Conservation (phyloP, 345 rosid species). For the Acer saccharum region DNA sequence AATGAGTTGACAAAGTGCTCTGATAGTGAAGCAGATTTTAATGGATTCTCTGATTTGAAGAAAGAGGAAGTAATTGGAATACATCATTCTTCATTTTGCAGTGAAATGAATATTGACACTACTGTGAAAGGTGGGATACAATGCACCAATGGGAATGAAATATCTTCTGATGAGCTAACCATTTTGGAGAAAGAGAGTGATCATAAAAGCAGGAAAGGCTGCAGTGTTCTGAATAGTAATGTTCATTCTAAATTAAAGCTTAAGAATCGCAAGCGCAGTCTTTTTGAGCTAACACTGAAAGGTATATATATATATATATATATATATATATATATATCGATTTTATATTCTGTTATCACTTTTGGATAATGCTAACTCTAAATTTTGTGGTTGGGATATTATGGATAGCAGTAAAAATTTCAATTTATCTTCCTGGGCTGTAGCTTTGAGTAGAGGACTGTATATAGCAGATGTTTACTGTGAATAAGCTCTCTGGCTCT, state of each 20-base stretch:
- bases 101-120: conserved; percentile 19
- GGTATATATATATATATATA: conserved; percentile 40
- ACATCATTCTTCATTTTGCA: conserved; percentile 12
- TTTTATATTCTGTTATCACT: conserved; percentile 8
- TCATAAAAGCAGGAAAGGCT: conserved; percentile 15
- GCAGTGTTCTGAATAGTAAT: conserved; percentile 1
- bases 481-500: not conserved
- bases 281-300: conserved; percentile 42
- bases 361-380: not conserved
- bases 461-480: not conserved
- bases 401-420: not conserved
- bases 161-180: conserved; percentile 20
- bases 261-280: conserved; percentile 46
- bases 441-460: not conserved
- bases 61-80: conserved; percentile 18
- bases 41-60: conserved; percentile 18
- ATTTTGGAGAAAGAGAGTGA: conserved; percentile 20
- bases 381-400: not conserved
- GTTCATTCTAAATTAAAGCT: conserved; percentile 21
- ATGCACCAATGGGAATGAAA: conserved; percentile 14
- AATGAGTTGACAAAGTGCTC: conserved; percentile 13
- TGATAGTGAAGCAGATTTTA: conserved; percentile 18
- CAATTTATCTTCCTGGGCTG: not conserved
- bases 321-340: conserved; percentile 23
- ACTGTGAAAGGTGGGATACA: conserved; percentile 21